phyloP scores from a whole-genome alignment of 371 early-diverging fungal species.

The Mucor racemosus region DNA sequence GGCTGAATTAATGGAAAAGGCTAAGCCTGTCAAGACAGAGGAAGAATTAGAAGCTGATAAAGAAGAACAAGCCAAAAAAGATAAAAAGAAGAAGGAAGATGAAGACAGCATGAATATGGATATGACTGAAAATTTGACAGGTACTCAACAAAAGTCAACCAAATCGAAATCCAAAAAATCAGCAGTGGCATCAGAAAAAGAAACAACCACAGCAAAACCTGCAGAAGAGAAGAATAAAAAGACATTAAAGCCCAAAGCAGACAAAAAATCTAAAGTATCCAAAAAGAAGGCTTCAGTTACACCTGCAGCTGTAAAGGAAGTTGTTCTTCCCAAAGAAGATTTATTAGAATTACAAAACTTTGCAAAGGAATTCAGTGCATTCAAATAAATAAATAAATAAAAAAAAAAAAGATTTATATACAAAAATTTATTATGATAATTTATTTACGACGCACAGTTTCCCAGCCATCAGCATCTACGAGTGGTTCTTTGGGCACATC shows the following conservation, averaged over 20 bases:
- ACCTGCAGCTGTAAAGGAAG: slow-evolving; percentile 15
- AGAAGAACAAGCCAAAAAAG: slow-evolving; percentile 35
- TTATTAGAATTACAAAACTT: slow-evolving; percentile 32
- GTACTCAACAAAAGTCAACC: slow-evolving; percentile 24
- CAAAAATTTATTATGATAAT: background rate
- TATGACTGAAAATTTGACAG: slow-evolving; percentile 29
- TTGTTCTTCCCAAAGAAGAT: slow-evolving; percentile 31
- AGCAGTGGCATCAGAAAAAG: slow-evolving; percentile 1
- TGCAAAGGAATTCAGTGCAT: slow-evolving; percentile 30
- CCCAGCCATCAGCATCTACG: slow-evolving; percentile 60
- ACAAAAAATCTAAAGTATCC: slow-evolving; percentile 19
- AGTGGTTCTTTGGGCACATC: slow-evolving; percentile 41
- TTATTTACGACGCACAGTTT: slow-evolving; percentile 46
- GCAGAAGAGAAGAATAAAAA: slow-evolving; percentile 11
- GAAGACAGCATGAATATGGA: slow-evolving; percentile 32
- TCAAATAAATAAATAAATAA: slow-evolving; percentile 14
- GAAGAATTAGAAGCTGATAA: slow-evolving; percentile 42
- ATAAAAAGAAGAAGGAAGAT: slow-evolving; percentile 35
- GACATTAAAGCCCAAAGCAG: slow-evolving; percentile 14
- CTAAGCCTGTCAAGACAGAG: slow-evolving; percentile 43
- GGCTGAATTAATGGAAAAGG: slow-evolving; percentile 40
- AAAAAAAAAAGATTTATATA: background rate
- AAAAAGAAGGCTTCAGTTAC: slow-evolving; percentile 10
- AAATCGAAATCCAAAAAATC: slow-evolving; percentile 15
- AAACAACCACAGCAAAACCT: slow-evolving; percentile 1